Percentiles rank a stretch among this genome's conserved stretches.
These are phyloP conservation scores for Aspergillus fischeri DNA, from an alignment of 2,329 filamentous ascomycete species.

Conservation along the genomic window DNA sequence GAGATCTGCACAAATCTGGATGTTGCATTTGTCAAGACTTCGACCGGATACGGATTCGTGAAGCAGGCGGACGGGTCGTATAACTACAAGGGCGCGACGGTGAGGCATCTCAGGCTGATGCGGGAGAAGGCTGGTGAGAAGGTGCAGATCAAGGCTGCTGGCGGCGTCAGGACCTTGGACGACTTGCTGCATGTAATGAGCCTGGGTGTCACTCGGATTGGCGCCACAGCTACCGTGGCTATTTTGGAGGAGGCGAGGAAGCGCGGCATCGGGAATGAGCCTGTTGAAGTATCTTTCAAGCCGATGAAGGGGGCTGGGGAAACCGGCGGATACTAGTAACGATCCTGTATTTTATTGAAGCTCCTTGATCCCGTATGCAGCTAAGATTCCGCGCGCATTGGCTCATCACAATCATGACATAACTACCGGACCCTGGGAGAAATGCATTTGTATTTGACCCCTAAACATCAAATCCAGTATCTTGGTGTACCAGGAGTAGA, in stretches of 20 bases:
- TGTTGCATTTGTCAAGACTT: conserved; percentile 59
- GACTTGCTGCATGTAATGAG: conserved; percentile 53
- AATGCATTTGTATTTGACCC: background rate
- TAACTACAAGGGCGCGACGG: conserved; percentile 52
- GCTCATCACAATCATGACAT: background rate
- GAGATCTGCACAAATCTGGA: conserved; percentile 49
- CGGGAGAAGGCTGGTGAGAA: conserved; percentile 39
- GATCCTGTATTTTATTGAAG: no score
- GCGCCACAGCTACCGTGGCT: conserved; percentile 51
- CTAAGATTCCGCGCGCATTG: no score
- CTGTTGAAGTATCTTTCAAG: conserved; percentile 18
- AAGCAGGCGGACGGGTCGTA: conserved; percentile 52
- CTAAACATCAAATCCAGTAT: background rate
- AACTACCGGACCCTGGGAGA: background rate
- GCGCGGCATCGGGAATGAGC: conserved; percentile 45
- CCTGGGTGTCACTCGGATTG: conserved; percentile 53
- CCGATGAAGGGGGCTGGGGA: conserved; percentile 17
- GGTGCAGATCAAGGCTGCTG: conserved; percentile 57
- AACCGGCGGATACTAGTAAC: conserved; percentile 9
- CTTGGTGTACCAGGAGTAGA: background rate
- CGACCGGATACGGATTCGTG: conserved; percentile 58
- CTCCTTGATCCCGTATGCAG: no score
- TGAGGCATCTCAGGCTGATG: conserved; percentile 53
- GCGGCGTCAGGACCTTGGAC: conserved; percentile 55
- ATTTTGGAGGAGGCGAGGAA: conserved; percentile 54